Conservation (phyloP, 2,329 filamentous ascomycete genomes). For the Beauveria medogensis region DNA sequence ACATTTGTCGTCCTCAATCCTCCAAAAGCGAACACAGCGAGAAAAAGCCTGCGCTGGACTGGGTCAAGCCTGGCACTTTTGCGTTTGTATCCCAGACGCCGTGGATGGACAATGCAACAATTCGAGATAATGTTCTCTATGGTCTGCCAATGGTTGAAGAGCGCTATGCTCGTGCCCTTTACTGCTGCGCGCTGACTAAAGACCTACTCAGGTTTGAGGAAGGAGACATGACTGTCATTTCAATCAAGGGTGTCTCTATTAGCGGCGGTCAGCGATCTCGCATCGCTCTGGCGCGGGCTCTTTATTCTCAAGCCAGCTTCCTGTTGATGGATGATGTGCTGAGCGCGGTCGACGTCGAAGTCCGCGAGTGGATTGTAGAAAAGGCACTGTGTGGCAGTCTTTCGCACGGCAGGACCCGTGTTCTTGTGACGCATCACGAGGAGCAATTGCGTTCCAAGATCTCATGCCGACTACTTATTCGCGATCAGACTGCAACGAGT, state of each 20-base stretch:
- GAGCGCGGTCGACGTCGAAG: conserved; percentile 62
- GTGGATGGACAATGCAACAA: conserved; percentile 70
- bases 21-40: background rate
- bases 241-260: conserved; percentile 12
- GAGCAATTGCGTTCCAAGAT: background rate
- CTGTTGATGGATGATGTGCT: conserved; percentile 66
- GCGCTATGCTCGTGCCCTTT: background rate
- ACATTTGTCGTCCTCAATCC: conserved; percentile 3
- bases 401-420: background rate
- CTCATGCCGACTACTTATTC: background rate
- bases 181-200: conserved; percentile 59
- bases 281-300: conserved; percentile 16
- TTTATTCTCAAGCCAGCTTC: conserved; percentile 15
- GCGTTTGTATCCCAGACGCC: conserved; percentile 51
- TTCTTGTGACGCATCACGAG: background rate
- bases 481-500: background rate
- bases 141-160: conserved; percentile 46
- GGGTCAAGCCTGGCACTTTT: background rate
- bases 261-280: conserved; percentile 15
- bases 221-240: conserved; percentile 59
- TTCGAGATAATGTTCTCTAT: conserved; percentile 66
- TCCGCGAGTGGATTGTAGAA: conserved; percentile 63
- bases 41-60: background rate
- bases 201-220: conserved; percentile 63
- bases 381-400: conserved; percentile 30